phyloP scores from a whole-genome alignment of 768 basidiomycete genomes.

The Kwoniella sp. region DNA sequence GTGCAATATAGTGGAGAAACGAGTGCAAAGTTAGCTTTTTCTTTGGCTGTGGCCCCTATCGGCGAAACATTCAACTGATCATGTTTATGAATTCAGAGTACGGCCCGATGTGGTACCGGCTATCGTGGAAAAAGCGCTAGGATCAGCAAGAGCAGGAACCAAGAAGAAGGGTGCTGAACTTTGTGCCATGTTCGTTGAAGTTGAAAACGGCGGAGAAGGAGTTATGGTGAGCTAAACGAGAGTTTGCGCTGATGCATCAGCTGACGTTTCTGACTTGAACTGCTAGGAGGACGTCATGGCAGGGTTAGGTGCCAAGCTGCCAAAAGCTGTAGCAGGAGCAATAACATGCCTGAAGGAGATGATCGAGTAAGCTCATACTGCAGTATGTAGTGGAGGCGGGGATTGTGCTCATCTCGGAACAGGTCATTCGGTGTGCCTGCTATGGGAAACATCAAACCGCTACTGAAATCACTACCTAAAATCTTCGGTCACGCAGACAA shows the following conservation, averaged over 20 bases:
- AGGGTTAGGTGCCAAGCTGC: conserved; percentile 88
- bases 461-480: conserved; percentile 86
- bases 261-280: conserved; percentile 7
- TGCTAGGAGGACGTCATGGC: conserved; percentile 73
- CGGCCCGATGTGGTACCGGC: conserved; percentile 81
- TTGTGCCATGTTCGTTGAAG: conserved; percentile 84
- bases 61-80: too few species aligned
- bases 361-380: conserved; percentile 68
- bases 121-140: conserved; percentile 92
- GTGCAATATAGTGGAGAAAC: conserved; percentile 91
- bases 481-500: conserved; percentile 95
- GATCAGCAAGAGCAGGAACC: conserved; percentile 85
- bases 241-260: not conserved
- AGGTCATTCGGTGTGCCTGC: conserved; percentile 81
- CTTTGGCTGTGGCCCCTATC: not conserved
- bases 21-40: conserved; percentile 62
- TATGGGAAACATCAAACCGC: conserved; percentile 61
- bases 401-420: too few species aligned
- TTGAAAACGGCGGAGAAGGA: conserved; percentile 83
- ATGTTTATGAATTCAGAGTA: conserved; percentile 60
- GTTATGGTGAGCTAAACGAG: conserved; percentile 74
- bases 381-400: not conserved
- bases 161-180: conserved; percentile 84
- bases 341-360: conserved; percentile 79
- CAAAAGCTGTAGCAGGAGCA: conserved; percentile 83